Conservation (phyloP, 2,329 filamentous ascomycete genomes). For the Aspergillus clavatus region DNA sequence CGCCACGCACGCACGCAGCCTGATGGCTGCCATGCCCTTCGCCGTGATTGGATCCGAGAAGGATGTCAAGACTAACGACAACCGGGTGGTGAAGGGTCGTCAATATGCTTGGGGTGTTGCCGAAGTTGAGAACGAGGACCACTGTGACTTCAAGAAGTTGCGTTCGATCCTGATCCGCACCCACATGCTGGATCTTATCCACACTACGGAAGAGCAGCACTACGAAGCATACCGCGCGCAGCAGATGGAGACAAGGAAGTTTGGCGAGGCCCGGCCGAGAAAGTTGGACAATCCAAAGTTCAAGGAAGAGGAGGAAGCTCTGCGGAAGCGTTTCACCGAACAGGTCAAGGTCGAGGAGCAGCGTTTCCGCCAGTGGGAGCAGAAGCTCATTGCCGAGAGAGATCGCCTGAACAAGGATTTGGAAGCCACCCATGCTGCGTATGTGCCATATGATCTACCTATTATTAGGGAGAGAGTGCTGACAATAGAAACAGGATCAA, state of each 20-base stretch:
- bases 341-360: constrained; percentile 99
- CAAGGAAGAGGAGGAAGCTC: constrained; percentile 98
- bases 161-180: constrained; percentile 97
- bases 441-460: constrained; percentile 34
- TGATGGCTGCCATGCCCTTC: constrained; percentile 97
- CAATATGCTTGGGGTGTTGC: constrained; percentile 99
- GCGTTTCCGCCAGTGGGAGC: constrained; percentile 98
- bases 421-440: constrained; percentile 88
- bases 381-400: constrained; percentile 98
- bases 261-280: constrained; percentile 91
- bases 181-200: constrained; percentile 99
- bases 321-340: constrained; percentile 98
- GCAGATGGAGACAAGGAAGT: constrained; percentile 99
- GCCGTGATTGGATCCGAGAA: constrained; percentile 99
- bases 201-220: constrained; percentile 98
- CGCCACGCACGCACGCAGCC: constrained; percentile 85
- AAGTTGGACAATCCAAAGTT: constrained; percentile 99
- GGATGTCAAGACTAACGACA: constrained; percentile 94
- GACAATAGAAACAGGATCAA: constrained; percentile 46
- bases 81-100: constrained; percentile 95
- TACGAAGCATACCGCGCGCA: constrained; percentile 98
- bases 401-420: constrained; percentile 99
- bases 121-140: constrained; percentile 99
- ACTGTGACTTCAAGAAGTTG: constrained; percentile 99
- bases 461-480: no score